These are phyloP conservation scores for Pulveroboletus ravenelii DNA, from an alignment of 768 basidiomycete species.

Conservation along the genomic window DNA sequence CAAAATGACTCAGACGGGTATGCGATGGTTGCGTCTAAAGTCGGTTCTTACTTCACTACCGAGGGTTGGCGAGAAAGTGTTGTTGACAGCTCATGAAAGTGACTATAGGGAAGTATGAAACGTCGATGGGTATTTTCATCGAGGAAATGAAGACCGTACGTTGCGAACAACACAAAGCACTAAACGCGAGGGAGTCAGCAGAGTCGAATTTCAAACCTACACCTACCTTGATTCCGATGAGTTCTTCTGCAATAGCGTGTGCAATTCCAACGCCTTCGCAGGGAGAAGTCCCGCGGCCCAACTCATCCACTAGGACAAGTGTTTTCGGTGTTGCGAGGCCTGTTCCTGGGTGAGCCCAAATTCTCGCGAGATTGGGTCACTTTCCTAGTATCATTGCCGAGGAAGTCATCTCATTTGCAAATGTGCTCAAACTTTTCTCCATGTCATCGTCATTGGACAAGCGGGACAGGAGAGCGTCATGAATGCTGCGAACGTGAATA, in stretches of 20 bases:
- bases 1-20: neutral
- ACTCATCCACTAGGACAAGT: conserved; percentile 86
- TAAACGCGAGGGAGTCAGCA: conserved; percentile 26
- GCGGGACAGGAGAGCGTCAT: conserved; percentile 79
- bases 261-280: conserved; percentile 77
- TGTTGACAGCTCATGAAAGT: conserved; percentile 75
- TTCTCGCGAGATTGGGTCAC: neutral
- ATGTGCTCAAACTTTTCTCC: conserved; percentile 87
- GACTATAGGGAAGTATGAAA: conserved; percentile 37
- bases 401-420: conserved; percentile 91
- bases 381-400: conserved; percentile 86
- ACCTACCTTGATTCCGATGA: conserved; percentile 65
- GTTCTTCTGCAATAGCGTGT: conserved; percentile 77
- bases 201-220: neutral
- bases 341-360: conserved; percentile 20
- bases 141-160: conserved; percentile 41
- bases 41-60: conserved; percentile 63
- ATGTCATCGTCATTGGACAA: conserved; percentile 93
- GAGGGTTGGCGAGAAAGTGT: conserved; percentile 75
- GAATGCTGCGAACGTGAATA: conserved; percentile 44
- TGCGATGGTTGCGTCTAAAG: neutral
- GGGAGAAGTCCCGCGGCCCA: conserved; percentile 89
- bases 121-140: neutral
- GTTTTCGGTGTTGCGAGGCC: conserved; percentile 67
- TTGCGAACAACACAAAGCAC: conserved; percentile 89